A percentile compares a stretch with the other conserved stretches of the same genome.
phyloP scores from a whole-genome alignment of 2,329 filamentous ascomycete genomes.

The Colletotrichum australisinense region DNA sequence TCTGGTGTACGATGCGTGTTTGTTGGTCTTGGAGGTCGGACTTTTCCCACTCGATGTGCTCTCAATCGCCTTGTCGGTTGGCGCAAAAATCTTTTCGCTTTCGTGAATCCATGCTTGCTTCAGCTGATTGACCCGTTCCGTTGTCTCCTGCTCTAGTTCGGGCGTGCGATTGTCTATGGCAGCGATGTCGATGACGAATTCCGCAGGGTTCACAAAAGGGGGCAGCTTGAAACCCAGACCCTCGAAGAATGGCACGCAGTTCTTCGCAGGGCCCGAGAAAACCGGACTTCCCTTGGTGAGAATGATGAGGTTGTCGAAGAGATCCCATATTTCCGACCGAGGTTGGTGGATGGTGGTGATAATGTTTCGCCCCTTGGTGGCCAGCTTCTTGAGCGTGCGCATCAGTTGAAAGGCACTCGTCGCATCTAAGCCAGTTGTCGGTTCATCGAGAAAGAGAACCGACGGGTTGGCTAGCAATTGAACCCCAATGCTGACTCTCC shows the following conservation, averaged over 20 bases:
- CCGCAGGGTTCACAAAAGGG: slow-evolving; percentile 81
- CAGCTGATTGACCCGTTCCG: slow-evolving; percentile 69
- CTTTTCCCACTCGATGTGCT: slow-evolving; percentile 23
- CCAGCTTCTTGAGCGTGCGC: slow-evolving; percentile 75
- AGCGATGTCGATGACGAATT: slow-evolving; percentile 79
- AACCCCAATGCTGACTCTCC: slow-evolving; percentile 80
- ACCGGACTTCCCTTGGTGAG: slow-evolving; percentile 75
- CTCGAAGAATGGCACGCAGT: slow-evolving; percentile 74
- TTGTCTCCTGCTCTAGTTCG: slow-evolving; percentile 71
- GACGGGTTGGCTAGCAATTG: slow-evolving; percentile 84
- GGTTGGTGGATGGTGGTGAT: slow-evolving; percentile 83
- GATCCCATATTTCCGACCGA: slow-evolving; percentile 81
- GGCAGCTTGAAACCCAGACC: slow-evolving; percentile 70
- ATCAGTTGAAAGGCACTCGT: slow-evolving; percentile 82
- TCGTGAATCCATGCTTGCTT: slow-evolving; percentile 66
- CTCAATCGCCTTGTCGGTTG: slow-evolving; percentile 34
- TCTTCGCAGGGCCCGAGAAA: slow-evolving; percentile 70
- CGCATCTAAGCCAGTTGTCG: slow-evolving; percentile 81
- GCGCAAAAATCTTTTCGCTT: slow-evolving; percentile 39
- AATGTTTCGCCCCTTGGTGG: slow-evolving; percentile 75
- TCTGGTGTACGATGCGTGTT: slow-evolving; percentile 67
- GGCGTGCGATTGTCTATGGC: slow-evolving; percentile 78
- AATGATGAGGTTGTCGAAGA: slow-evolving; percentile 79
- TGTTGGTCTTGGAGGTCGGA: slow-evolving; percentile 40
- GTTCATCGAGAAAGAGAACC: slow-evolving; percentile 82